Evolutionary conservation across 225 moss, liverwort and hornwort species (phyloP).

Genomic region (Bryoerythrophyllum caledonicum): DNA sequence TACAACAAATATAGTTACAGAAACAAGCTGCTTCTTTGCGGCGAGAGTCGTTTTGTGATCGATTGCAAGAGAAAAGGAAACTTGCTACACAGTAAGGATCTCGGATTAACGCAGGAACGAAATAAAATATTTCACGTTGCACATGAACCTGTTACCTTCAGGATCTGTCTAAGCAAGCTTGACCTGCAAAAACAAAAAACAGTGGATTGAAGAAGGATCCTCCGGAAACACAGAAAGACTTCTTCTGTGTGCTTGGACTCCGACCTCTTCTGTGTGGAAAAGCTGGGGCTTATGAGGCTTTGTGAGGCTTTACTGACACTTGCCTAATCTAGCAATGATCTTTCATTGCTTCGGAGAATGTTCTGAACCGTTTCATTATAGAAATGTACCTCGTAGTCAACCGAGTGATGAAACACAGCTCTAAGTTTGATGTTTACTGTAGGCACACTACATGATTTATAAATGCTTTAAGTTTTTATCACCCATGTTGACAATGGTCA

Average conservation of each 20-base stretch:
- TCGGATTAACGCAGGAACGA: too few species aligned
- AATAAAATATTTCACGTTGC: background rate
- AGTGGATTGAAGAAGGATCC: background rate
- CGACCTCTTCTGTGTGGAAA: background rate
- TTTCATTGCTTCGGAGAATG: background rate
- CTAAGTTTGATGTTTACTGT: too few species aligned
- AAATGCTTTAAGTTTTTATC: too few species aligned
- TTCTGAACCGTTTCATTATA: background rate
- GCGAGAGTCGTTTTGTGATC: too few species aligned
- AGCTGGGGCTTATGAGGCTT: background rate
- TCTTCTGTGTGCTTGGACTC: background rate
- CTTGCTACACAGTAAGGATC: too few species aligned
- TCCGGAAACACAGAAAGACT: background rate
- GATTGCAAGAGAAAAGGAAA: too few species aligned
- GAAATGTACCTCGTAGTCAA: background rate
- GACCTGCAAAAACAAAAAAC: background rate
- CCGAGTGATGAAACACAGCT: too few species aligned
- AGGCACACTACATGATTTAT: too few species aligned
- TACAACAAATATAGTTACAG: too few species aligned
- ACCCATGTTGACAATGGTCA: too few species aligned
- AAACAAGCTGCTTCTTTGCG: too few species aligned
- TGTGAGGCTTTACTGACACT: conserved; percentile 5
- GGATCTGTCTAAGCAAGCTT: background rate
- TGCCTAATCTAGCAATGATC: background rate
- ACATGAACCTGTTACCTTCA: background rate